Evolutionary conservation across 495 filamentous ascomycete genomes (phyloP).

Genomic region (Aspergillus asperescens): DNA sequence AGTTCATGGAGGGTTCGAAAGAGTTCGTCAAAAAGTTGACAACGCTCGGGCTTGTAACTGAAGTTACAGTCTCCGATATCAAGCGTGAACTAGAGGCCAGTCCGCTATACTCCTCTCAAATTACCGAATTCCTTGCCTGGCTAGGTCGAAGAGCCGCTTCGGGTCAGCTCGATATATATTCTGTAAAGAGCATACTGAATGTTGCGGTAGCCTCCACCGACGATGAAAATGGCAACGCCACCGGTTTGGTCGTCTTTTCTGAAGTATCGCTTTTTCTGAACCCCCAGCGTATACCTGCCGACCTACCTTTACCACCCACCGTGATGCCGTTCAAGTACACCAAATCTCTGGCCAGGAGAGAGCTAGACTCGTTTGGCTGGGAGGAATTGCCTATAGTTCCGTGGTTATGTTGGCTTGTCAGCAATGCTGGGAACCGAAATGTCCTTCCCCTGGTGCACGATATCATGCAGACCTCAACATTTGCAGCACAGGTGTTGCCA

Average conservation of each 20-base stretch:
- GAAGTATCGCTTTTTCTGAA: constrained; percentile 69
- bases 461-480: constrained; percentile 63
- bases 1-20: constrained; percentile 55
- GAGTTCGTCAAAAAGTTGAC: constrained; percentile 72
- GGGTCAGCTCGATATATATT: constrained; percentile 60
- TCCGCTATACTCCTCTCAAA: constrained; percentile 67
- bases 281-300: constrained; percentile 66
- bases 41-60: constrained; percentile 72
- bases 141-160: constrained; percentile 58
- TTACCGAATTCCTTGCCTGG: constrained; percentile 80
- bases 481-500: constrained; percentile 71
- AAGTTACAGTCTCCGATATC: constrained; percentile 83
- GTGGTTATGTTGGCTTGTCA: constrained; percentile 77
- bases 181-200: constrained; percentile 61
- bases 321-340: constrained; percentile 81
- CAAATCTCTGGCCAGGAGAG: constrained; percentile 49
- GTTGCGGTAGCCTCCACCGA: constrained; percentile 75
- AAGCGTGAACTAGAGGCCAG: constrained; percentile 69
- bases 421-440: constrained; percentile 47
- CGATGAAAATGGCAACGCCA: constrained; percentile 52
- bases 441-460: constrained; percentile 49
- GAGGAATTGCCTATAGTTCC: constrained; percentile 70
- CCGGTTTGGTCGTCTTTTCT: constrained; percentile 68
- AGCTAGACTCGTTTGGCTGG: constrained; percentile 79
- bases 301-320: constrained; percentile 75